A percentile compares a stretch with the other conserved stretches of the same genome.
Conservation (phyloP, 1,284 basidiomycete genomes). For the Rhizopogon parksii region DNA sequence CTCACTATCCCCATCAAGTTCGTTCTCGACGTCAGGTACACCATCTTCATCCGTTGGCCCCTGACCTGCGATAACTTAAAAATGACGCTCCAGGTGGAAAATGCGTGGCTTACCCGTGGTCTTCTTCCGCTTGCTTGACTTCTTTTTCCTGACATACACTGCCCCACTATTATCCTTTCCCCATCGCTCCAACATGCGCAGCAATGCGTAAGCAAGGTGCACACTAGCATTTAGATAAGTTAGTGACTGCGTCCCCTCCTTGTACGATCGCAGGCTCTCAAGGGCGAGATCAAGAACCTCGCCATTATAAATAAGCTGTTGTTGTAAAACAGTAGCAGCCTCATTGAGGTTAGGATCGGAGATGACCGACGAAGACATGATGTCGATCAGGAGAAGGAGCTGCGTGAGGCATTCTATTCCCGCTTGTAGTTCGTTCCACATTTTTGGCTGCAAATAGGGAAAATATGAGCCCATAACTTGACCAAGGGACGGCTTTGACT, state of each 20-base stretch:
- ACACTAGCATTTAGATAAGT: conserved; percentile 82
- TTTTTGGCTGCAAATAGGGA: conserved; percentile 57
- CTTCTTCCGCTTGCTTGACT: conserved; percentile 45
- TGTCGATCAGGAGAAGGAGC: conserved; percentile 77
- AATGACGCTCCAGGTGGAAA: conserved; percentile 12
- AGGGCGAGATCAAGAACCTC: conserved; percentile 85
- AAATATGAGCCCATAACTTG: conserved; percentile 9
- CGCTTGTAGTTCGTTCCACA: conserved; percentile 92
- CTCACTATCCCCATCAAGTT: conserved; percentile 46
- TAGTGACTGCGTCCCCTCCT: conserved; percentile 61
- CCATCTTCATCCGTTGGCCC: conserved; percentile 48
- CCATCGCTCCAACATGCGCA: conserved; percentile 85
- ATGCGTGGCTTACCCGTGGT: conserved; percentile 35
- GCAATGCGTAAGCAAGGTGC: conserved; percentile 72
- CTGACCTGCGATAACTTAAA: conserved; percentile 18
- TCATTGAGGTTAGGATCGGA: conserved; percentile 56
- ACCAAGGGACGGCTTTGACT: conserved; percentile 3
- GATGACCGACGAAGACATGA: conserved; percentile 39
- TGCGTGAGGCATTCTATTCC: conserved; percentile 90
- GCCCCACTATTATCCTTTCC: conserved; percentile 58
- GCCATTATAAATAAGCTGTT: conserved; percentile 89
- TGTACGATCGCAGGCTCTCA: conserved; percentile 70
- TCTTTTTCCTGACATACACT: conserved; percentile 75
- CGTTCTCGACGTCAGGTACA: conserved; percentile 62
- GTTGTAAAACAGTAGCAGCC: conserved; percentile 72